A percentile compares a stretch with the other conserved stretches of the same genome.
Evolutionary conservation across 208 protist genomes (phyloP).

Genomic region (Trypanosoma mega): DNA sequence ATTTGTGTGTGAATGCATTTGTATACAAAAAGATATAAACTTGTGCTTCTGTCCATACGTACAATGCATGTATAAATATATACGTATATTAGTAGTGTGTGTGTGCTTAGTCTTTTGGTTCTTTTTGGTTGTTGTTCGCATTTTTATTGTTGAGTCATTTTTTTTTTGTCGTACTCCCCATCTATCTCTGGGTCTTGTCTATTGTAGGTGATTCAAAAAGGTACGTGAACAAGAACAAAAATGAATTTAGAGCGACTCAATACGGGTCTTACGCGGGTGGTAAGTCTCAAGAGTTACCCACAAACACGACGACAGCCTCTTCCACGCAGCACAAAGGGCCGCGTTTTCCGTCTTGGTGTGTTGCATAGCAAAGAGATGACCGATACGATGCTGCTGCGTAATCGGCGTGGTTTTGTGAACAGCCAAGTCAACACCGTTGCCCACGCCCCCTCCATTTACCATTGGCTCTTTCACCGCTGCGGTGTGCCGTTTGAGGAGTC

Average conservation of each 20-base stretch:
- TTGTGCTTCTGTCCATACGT: too few species aligned
- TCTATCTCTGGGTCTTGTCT: too few species aligned
- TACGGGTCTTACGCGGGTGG: conserved; percentile 62
- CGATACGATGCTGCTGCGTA: conserved; percentile 53
- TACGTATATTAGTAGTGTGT: too few species aligned
- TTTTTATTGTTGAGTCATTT: too few species aligned
- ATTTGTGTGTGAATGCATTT: conserved; percentile 2
- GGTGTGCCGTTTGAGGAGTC: conserved; percentile 83
- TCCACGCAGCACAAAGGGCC: conserved; percentile 47
- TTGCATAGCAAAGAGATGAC: conserved; percentile 73
- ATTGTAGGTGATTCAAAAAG: background rate
- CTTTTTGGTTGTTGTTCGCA: too few species aligned
- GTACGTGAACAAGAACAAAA: conserved; percentile 2
- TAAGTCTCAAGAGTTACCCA: conserved; percentile 55
- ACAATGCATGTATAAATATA: too few species aligned
- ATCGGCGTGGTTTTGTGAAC: conserved; percentile 78
- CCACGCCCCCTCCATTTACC: conserved; percentile 80
- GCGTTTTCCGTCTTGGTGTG: conserved; percentile 72
- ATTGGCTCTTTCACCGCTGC: conserved; percentile 89
- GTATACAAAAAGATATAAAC: conserved; percentile 4
- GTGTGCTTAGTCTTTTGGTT: background rate
- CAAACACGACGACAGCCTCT: conserved; percentile 33
- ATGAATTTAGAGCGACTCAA: conserved; percentile 67
- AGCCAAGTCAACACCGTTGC: conserved; percentile 82
- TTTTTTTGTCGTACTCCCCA: too few species aligned